A percentile compares a stretch with the other conserved stretches of the same genome.
These are phyloP conservation scores for Pythium brachiatum DNA, from an alignment of 352 stramenopile species.

Conservation along the genomic window DNA sequence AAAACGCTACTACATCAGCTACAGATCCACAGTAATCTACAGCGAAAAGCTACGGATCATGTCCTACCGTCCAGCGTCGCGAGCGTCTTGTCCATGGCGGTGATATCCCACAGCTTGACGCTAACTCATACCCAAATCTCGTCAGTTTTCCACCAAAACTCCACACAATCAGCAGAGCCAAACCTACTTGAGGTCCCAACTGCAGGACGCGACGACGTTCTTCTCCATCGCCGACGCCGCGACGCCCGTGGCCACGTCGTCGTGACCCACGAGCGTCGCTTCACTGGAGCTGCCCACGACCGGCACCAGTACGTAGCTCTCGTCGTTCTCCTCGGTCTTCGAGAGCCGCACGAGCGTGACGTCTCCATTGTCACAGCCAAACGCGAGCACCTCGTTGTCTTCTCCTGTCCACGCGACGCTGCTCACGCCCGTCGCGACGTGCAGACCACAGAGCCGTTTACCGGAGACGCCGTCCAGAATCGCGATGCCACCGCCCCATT, in stretches of 20 bases:
- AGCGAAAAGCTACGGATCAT: no score
- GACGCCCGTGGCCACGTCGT: conserved; percentile 66
- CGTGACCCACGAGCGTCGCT: conserved; percentile 39
- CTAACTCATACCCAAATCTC: conserved; percentile 22
- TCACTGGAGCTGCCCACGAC: conserved; percentile 8
- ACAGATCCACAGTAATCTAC: neutral
- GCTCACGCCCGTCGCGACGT: conserved; percentile 46
- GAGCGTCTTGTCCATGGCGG: conserved; percentile 40
- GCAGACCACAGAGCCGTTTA: conserved; percentile 42
- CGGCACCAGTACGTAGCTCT: conserved; percentile 34
- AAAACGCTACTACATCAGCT: neutral
- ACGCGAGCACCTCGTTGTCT: conserved; percentile 45
- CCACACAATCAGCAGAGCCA: neutral
- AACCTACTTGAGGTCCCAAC: conserved; percentile 72
- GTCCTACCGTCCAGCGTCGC: conserved; percentile 49
- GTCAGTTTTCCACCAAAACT: neutral
- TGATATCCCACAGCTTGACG: conserved; percentile 78
- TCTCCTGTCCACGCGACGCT: conserved; percentile 52
- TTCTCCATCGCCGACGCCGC: conserved; percentile 43
- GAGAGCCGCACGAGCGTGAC: conserved; percentile 44
- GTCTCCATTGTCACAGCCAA: conserved; percentile 77
- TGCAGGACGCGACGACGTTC: conserved; percentile 45
- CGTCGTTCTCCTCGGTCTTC: conserved; percentile 34
- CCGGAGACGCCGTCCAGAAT: conserved; percentile 43
- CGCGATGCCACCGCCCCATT: conserved; percentile 61